phyloP scores from a whole-genome alignment of 208 protist species.

The Balamuthia mandrillaris region DNA sequence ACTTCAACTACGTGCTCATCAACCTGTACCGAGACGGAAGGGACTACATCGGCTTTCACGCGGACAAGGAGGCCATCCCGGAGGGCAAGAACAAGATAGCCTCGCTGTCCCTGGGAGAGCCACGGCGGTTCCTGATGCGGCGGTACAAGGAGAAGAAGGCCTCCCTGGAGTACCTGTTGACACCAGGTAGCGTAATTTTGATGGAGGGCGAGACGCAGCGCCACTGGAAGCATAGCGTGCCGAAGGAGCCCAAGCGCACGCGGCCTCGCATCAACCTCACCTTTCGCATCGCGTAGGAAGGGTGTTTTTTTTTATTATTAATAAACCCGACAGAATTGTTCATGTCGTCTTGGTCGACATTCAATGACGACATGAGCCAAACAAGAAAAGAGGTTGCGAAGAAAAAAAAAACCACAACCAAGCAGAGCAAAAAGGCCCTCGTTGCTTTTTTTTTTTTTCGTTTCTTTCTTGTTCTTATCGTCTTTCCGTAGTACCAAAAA shows the following conservation, averaged over 20 bases:
- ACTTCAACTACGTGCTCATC: neutral
- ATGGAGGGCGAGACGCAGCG: conserved; percentile 10
- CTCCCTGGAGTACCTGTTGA: no score
- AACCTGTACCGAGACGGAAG: neutral
- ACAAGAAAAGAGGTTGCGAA: no score
- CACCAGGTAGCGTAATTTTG: neutral
- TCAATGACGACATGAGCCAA: no score
- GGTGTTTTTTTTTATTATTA: no score
- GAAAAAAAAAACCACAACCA: no score
- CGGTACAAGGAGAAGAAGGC: neutral
- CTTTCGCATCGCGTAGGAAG: neutral
- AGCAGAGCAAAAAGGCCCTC: no score
- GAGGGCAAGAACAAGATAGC: neutral
- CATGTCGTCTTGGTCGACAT: no score
- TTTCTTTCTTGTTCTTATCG: no score
- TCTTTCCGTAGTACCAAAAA: no score
- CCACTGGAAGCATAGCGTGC: conserved; percentile 16
- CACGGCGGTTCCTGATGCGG: neutral
- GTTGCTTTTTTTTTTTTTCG: no score
- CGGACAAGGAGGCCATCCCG: neutral
- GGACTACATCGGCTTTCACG: neutral
- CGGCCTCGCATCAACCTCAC: neutral
- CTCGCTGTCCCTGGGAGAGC: neutral
- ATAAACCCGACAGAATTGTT: no score
- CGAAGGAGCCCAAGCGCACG: neutral